phyloP scores from a whole-genome alignment of 1,284 basidiomycete genomes.

The Vanrija sp. region DNA sequence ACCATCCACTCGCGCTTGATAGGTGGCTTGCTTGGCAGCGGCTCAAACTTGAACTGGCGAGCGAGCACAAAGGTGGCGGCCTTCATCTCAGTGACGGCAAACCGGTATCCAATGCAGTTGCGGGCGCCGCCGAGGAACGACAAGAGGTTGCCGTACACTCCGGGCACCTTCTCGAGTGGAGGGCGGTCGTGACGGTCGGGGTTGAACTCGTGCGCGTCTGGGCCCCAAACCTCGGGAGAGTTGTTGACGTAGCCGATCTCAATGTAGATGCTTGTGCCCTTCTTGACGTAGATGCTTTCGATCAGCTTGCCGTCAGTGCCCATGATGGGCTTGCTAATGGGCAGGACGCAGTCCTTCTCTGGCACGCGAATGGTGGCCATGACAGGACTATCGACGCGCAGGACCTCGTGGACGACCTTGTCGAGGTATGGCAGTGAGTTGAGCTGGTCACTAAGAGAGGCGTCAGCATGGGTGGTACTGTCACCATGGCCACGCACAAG shows the following conservation, averaged over 20 bases:
- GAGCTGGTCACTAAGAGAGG: constrained; percentile 25
- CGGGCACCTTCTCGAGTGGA: constrained; percentile 52
- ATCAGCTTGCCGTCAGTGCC: constrained; percentile 47
- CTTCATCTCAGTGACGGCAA: constrained; percentile 62
- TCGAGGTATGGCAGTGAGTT: constrained; percentile 57
- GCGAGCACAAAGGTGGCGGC: constrained; percentile 56
- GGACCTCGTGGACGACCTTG: constrained; percentile 62
- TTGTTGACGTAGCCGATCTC: constrained; percentile 59
- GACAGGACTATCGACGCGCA: constrained; percentile 64
- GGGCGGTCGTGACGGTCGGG: constrained; percentile 27
- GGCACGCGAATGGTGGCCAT: constrained; percentile 60
- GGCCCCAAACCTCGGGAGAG: constrained; percentile 61
- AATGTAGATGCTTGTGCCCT: constrained; percentile 40
- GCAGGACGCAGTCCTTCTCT: constrained; percentile 59
- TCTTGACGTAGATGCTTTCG: constrained; percentile 30
- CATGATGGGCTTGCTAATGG: constrained; percentile 52
- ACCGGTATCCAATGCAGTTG: constrained; percentile 66
- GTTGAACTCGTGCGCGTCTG: constrained; percentile 62
- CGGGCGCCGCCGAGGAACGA: constrained; percentile 67
- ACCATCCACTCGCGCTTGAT: no score
- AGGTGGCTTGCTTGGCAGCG: neutral
- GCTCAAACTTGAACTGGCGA: constrained; percentile 55
- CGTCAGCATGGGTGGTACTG: neutral
- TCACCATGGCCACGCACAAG: constrained; percentile 32
- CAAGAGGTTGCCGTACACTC: constrained; percentile 61